These are phyloP conservation scores for Lotus japonicus DNA, from an alignment of 306 rosid species.

Conservation along the genomic window DNA sequence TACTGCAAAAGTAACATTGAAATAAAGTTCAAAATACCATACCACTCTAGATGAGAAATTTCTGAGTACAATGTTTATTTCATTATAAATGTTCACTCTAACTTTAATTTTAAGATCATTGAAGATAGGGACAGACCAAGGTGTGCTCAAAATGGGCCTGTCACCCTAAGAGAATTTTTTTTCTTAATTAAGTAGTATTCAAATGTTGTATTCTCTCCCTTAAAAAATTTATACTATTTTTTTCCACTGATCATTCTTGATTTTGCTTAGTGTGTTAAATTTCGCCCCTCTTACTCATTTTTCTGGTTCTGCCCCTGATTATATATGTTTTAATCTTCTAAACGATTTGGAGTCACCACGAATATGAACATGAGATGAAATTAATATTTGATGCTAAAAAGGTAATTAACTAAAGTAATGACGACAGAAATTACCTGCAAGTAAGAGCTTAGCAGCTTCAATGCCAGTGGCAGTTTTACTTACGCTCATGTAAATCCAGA, in stretches of 20 bases:
- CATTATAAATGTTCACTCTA: background rate
- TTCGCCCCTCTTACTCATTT: too few species aligned
- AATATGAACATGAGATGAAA: background rate
- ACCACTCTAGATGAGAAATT: background rate
- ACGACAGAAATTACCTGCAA: conserved; percentile 47
- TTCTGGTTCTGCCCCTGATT: too few species aligned
- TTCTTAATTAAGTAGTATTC: too few species aligned
- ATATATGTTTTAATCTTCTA: too few species aligned
- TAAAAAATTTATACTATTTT: too few species aligned
- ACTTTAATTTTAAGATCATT: too few species aligned
- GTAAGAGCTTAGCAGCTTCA: conserved; percentile 54
- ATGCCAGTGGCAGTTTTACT: conserved; percentile 32
- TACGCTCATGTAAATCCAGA: conserved; percentile 52
- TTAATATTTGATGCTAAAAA: background rate
- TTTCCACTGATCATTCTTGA: too few species aligned
- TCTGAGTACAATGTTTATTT: background rate
- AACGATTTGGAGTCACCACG: background rate
- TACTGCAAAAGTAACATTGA: conserved; percentile 39
- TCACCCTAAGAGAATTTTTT: too few species aligned
- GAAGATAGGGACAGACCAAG: too few species aligned
- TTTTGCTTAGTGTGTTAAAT: too few species aligned
- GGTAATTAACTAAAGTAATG: background rate
- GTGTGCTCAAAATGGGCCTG: too few species aligned
- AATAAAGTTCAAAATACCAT: conserved; percentile 13
- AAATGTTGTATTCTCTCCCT: too few species aligned